Conservation (phyloP, 441 rosid genomes). For the Populus trichocarpa region DNA sequence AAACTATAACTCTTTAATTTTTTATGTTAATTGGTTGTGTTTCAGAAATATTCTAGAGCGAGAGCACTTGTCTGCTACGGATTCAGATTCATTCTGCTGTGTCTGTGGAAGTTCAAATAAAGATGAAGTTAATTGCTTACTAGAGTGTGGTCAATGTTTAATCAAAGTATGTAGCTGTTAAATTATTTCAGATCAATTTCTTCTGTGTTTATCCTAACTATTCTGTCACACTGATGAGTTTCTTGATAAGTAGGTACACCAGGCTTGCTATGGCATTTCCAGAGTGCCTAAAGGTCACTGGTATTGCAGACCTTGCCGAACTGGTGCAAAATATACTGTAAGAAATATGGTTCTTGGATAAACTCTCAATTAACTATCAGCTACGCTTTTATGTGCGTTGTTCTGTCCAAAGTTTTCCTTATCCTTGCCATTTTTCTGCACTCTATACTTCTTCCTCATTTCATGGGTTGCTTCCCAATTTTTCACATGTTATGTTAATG, state of each 20-base stretch:
- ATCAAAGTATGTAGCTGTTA: slow-evolving; percentile 35
- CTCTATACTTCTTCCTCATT: background rate
- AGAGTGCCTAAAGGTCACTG: slow-evolving; percentile 44
- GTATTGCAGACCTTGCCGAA: slow-evolving; percentile 52
- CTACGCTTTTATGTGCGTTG: background rate
- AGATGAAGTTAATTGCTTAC: slow-evolving; percentile 41
- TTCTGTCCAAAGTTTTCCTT: background rate
- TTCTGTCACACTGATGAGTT: background rate
- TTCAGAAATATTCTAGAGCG: slow-evolving; percentile 28
- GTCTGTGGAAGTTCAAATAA: slow-evolving; percentile 46
- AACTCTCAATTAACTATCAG: background rate
- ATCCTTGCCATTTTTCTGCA: background rate
- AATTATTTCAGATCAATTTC: slow-evolving; percentile 9
- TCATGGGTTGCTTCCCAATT: background rate
- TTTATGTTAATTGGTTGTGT: slow-evolving; percentile 14
- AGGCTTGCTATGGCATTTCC: slow-evolving; percentile 54
- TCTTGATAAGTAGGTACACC: slow-evolving; percentile 42
- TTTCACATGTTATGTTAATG: background rate
- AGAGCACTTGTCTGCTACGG: slow-evolving; percentile 7
- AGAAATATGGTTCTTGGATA: slow-evolving; percentile 18
- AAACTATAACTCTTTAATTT: background rate
- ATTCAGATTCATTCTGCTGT: slow-evolving; percentile 40
- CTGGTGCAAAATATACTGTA: slow-evolving; percentile 39
- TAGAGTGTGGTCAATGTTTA: slow-evolving; percentile 42
- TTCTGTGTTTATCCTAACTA: background rate